Evolutionary conservation across 2,329 filamentous ascomycete genomes (phyloP), one percentile per base, ranked within the genome.

Genomic region (Fusarium setosum): DNA sequence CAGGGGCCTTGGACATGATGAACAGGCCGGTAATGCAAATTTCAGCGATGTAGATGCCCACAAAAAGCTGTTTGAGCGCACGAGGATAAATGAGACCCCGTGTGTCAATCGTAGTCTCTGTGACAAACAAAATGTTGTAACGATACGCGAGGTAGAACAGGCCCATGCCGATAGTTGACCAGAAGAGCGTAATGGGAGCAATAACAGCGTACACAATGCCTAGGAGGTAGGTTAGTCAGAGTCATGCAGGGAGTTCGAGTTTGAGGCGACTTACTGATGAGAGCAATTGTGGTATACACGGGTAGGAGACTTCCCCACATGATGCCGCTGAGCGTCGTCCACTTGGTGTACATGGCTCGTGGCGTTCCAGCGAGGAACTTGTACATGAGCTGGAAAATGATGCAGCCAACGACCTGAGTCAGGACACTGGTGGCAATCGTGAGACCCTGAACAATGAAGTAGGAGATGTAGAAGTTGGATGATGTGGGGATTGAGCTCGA

Each of bases 391-490:
- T 89, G 86, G 74, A 91, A 91, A 51, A 94, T 76, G 58, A 94
- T 77, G 58, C 95, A 83, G 12, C 91, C 80, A 3, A 80, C 73
- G 12, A 81, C 91, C 72, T 94, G 92, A 35, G 94, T 85, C 12
- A 97, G 77, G 12, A 90, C 88, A 52, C 88, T 85, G 1, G 91
- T 85, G n/a, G 92, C 90, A 66, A 94, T 88, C 0, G 89, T 90
- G 47, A 97, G 81, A 49, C 93, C 94, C 76, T 97, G 93, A 1
- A 97, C 83, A 37, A 97, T 88, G 68, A 97, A 94, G 80, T 96
- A 97, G 13, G 79, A 92, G 51, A 98, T 90, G 80, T 97, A 99
- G 74, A 98, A 96, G 81, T 97, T 98, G 65, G 94, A 94, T 0
- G 93, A 89, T 40, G 87, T 90, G 12, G 96, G 96, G 17, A 99